Base-by-base conservation (phyloP, 257 asterid species). In the Penstemon davidsonii region DNA sequence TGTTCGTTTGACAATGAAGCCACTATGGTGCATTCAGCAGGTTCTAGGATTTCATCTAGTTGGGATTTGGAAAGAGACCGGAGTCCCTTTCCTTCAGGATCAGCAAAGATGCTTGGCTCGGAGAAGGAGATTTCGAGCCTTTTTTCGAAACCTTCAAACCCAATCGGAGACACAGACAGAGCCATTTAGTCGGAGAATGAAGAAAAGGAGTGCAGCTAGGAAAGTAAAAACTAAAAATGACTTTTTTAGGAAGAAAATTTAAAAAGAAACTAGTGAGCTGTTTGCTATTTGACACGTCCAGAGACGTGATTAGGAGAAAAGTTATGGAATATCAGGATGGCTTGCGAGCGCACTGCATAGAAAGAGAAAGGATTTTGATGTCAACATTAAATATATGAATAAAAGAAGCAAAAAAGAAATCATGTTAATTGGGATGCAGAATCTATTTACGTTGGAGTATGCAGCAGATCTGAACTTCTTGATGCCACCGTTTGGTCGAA, bases 401-500 rank as follows among this genome's bases (percentile, higher is more conserved):
- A 3, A 7, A 37, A 56, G 12, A 0, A 15, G 2, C 37, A 15
- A 39, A 18, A n/a, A n/a, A 55, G 42, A 44, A 2, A 1, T 2
- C 0, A 3, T 18, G 2, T 8, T 8, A 38, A 15, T 38, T 52
- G 13, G 64, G 52, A 69, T 39, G 64, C 5, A 55, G 40, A 68
- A 51, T 25, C 33, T 25, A 69, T 88, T 77, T 72, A 89, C 96
- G 95, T 90, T 90, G 83, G 97, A 88, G 96, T 90, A 90, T 0
- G 97, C 94, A 88, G 97, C 97, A 80, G 96, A 90, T 88, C 88
- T 82, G 94, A 88, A 90, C 73, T 88, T 90, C 96, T 83, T 86
- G 81, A 90, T 85, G 79, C 96, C 97, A 13, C 97, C 97, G 89
- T 90, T 88, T 74, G 97, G 97, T 83, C 96, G 94, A 72, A 90